phyloP scores from a whole-genome alignment of 1,284 basidiomycete genomes.

The Trametes polyzona region DNA sequence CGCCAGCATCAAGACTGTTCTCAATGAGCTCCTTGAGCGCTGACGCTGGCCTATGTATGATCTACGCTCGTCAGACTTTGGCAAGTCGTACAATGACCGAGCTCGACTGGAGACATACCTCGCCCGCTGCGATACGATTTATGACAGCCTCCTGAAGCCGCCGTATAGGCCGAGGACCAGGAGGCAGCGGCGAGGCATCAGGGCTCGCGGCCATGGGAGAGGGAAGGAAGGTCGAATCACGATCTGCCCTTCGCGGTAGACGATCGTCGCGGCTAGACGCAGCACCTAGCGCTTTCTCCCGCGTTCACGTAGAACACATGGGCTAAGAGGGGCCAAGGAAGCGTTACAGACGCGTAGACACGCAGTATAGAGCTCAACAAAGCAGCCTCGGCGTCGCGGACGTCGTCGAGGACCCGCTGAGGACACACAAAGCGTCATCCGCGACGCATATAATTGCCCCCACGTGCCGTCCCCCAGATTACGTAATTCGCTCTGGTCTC shows the following conservation, averaged over 20 bases:
- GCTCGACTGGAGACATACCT: conserved; percentile 46
- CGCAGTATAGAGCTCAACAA: not conserved
- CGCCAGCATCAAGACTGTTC: conserved; percentile 92
- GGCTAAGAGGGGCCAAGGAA: not conserved
- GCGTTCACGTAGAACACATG: not conserved
- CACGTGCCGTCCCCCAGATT: conserved; percentile 16
- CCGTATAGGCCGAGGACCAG: conserved; percentile 59
- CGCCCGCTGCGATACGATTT: conserved; percentile 83
- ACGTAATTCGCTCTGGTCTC: conserved; percentile 15
- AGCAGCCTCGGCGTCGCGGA: too few relatives aligned
- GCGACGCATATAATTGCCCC: not conserved
- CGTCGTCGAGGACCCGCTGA: not conserved
- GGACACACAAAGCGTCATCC: not conserved
- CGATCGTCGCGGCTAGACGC: not conserved
- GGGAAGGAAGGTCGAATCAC: not conserved
- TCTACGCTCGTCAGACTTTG: conserved; percentile 51
- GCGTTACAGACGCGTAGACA: not conserved
- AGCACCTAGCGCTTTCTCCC: not conserved
- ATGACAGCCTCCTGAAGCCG: conserved; percentile 76
- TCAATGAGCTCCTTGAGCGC: conserved; percentile 97
- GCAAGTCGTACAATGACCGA: not conserved
- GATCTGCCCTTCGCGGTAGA: not conserved
- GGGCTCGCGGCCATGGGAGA: conserved; percentile 12
- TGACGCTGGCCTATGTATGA: conserved; percentile 95
- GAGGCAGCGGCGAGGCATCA: conserved; percentile 18